A percentile compares a stretch with the other conserved stretches of the same genome.
These are phyloP conservation scores for Omphalea diandra DNA, from an alignment of 441 rosid genomes.

Conservation along the genomic window DNA sequence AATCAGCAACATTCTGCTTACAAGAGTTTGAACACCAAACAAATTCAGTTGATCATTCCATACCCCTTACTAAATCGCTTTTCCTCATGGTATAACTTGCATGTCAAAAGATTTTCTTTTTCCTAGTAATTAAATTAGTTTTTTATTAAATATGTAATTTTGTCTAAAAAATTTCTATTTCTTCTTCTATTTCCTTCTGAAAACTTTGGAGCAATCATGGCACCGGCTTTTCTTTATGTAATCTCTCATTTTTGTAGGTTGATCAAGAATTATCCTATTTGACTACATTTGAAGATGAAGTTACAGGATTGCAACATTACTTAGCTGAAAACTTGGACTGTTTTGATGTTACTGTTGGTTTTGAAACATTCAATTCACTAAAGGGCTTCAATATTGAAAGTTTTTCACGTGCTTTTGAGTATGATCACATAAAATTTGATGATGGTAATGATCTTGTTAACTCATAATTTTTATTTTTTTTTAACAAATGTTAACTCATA, in stretches of 20 bases:
- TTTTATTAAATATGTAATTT: neutral
- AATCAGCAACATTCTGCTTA: neutral
- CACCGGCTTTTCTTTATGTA: neutral
- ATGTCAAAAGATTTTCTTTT: neutral
- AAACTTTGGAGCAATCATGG: neutral
- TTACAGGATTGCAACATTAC: constrained; percentile 13
- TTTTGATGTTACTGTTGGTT: neutral
- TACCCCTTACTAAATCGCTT: neutral
- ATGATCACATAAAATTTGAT: neutral
- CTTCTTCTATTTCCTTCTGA: neutral
- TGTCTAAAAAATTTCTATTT: neutral
- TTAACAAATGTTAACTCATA: too few species aligned
- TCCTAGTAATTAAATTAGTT: neutral
- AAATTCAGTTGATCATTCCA: neutral
- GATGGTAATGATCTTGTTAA: constrained; percentile 3
- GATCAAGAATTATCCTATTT: constrained; percentile 8
- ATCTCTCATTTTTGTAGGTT: constrained; percentile 12
- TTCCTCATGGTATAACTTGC: neutral
- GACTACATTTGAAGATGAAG: constrained; percentile 12
- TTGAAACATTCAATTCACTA: neutral
- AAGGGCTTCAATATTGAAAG: neutral
- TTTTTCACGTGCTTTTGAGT: constrained; percentile 7
- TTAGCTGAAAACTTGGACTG: constrained; percentile 9
- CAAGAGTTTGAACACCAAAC: neutral
- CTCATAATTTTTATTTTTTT: neutral